These are phyloP conservation scores for Cicer judaicum DNA, from an alignment of 306 rosid species.

Conservation along the genomic window DNA sequence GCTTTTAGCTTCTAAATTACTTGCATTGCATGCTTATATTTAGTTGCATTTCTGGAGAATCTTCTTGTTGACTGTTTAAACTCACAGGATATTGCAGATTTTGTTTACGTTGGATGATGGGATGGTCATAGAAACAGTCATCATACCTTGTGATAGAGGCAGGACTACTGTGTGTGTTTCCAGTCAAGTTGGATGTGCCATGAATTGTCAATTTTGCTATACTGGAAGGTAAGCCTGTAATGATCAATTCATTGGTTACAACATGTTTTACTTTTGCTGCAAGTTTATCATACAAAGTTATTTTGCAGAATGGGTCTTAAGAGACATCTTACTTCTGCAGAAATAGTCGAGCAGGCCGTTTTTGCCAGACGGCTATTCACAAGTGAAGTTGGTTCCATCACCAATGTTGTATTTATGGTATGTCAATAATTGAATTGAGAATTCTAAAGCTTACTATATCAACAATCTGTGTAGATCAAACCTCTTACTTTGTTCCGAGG, in stretches of 20 bases:
- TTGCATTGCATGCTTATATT: conserved; percentile 7
- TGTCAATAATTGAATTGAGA: conserved; percentile 32
- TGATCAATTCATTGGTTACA: conserved; percentile 14
- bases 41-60: conserved; percentile 49
- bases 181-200: conserved; percentile 97
- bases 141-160: conserved; percentile 81
- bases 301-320: conserved; percentile 89
- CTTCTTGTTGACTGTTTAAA: conserved; percentile 67
- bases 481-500: conserved; percentile 3
- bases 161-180: conserved; percentile 95
- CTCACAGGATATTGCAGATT: conserved; percentile 93
- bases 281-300: conserved; percentile 25
- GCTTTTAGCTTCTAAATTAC: not conserved
- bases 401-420: conserved; percentile 96
- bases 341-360: conserved; percentile 93
- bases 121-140: conserved; percentile 79
- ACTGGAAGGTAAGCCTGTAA: conserved; percentile 76
- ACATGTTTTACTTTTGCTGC: conserved; percentile 20
- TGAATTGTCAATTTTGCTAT: conserved; percentile 95
- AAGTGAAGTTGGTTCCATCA: conserved; percentile 79
- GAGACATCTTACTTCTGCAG: conserved; percentile 87
- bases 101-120: conserved; percentile 84
- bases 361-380: conserved; percentile 78
- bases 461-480: conserved; percentile 6
- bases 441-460: conserved; percentile 16